Evolutionary conservation across 345 rosid genomes (phyloP).

Genomic region (Lumnitzera littorea): DNA sequence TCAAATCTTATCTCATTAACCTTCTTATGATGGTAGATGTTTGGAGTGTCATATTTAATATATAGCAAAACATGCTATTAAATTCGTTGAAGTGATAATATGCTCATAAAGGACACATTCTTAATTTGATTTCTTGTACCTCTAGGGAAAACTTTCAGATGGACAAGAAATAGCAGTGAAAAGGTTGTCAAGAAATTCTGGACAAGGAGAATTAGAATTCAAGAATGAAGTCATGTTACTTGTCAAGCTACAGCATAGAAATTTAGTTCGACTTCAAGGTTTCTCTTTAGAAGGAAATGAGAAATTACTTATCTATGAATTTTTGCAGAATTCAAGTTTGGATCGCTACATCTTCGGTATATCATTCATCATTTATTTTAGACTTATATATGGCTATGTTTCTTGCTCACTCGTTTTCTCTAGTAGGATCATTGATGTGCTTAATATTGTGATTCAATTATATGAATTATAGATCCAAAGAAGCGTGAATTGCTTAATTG

Average conservation of each 20-base stretch:
- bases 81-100: too few relatives aligned
- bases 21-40: too few relatives aligned
- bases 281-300: constrained; percentile 30
- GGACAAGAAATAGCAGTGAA: constrained; percentile 22
- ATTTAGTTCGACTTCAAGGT: constrained; percentile 29
- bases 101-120: too few relatives aligned
- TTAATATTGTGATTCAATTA: not conserved
- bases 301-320: constrained; percentile 36
- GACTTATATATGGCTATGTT: too few relatives aligned
- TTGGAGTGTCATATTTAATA: too few relatives aligned
- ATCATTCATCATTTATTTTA: too few relatives aligned
- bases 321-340: constrained; percentile 13
- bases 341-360: too few relatives aligned
- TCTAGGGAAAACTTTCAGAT: too few relatives aligned
- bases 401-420: too few relatives aligned
- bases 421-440: not conserved
- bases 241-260: constrained; percentile 34
- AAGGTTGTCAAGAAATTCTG: constrained; percentile 19
- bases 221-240: constrained; percentile 29
- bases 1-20: too few relatives aligned
- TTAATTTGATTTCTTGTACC: too few relatives aligned
- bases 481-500: constrained; percentile 14
- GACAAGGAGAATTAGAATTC: constrained; percentile 35
- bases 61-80: too few relatives aligned
- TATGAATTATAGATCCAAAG: constrained; percentile 9